Percentiles rank a stretch among this genome's conserved stretches.
phyloP scores from a whole-genome alignment of 345 rosid genomes.

The Gossypium mustelinum region DNA sequence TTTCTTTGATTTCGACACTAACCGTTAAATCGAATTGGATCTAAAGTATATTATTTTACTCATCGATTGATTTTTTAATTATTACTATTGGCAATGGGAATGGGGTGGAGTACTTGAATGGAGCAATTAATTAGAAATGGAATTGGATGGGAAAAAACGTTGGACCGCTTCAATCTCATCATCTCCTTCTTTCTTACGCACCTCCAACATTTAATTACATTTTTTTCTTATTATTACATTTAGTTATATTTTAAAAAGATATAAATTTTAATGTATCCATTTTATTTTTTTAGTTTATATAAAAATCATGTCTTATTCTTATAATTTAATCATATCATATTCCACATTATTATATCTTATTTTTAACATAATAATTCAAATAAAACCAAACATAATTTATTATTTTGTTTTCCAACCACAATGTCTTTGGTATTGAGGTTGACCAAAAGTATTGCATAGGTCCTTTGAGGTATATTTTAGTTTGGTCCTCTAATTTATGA shows the following conservation, averaged over 20 bases:
- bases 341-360: neutral
- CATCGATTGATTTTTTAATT: too few species aligned
- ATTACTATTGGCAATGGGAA: neutral
- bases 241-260: too few species aligned
- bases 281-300: neutral
- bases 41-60: too few species aligned
- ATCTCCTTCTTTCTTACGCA: neutral
- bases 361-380: neutral
- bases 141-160: slow-evolving; percentile 23
- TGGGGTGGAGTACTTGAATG: slow-evolving; percentile 30
- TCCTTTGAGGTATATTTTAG: too few species aligned
- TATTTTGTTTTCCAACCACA: too few species aligned
- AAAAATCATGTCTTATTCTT: neutral
- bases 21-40: rapidly evolving
- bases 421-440: too few species aligned
- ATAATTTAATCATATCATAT: neutral
- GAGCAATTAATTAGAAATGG: slow-evolving; percentile 45
- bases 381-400: too few species aligned
- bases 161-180: slow-evolving; percentile 73
- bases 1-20: too few species aligned
- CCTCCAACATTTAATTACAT: slow-evolving; percentile 2
- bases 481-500: too few species aligned
- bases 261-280: neutral
- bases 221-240: neutral
- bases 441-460: too few species aligned